Conservation (phyloP, 768 basidiomycete species). For the Megacollybia marginata region DNA sequence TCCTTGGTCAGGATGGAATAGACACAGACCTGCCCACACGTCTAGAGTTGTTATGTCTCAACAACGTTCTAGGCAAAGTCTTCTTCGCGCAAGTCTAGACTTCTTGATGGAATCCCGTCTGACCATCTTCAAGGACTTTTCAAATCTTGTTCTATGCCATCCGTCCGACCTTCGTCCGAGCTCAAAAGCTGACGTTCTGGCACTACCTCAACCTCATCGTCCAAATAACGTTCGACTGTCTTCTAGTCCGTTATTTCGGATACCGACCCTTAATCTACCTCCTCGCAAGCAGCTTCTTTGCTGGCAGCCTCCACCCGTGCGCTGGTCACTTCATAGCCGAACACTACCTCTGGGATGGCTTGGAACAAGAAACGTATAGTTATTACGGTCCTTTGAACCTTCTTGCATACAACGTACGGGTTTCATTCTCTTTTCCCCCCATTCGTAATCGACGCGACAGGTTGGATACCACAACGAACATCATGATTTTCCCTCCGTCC, state of each 20-base stretch:
- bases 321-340: conserved; percentile 98
- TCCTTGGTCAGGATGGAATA: conserved; percentile 89
- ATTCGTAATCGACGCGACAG: conserved; percentile 25
- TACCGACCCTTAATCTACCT: conserved; percentile 65
- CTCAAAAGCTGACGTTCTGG: conserved; percentile 77
- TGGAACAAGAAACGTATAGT: conserved; percentile 92
- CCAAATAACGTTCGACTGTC: conserved; percentile 67
- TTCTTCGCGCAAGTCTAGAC: conserved; percentile 79
- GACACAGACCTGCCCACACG: conserved; percentile 92
- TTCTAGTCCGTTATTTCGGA: conserved; percentile 44
- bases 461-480: conserved; percentile 99
- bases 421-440: conserved; percentile 5
- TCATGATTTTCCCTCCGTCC: conserved; percentile 94
- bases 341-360: conserved; percentile 90
- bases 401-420: conserved; percentile 80
- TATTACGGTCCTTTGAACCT: conserved; percentile 92
- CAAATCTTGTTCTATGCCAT: conserved; percentile 98
- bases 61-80: conserved; percentile 95
- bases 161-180: conserved; percentile 86
- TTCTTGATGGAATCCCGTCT: neutral
- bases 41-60: conserved; percentile 77
- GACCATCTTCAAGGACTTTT: conserved; percentile 62
- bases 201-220: conserved; percentile 70
- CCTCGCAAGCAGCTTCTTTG: conserved; percentile 88
- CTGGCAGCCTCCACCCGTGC: conserved; percentile 91